Evolutionary conservation across 371 early-diverging fungal species (phyloP).

Genomic region (Apophysomyces elegans): DNA sequence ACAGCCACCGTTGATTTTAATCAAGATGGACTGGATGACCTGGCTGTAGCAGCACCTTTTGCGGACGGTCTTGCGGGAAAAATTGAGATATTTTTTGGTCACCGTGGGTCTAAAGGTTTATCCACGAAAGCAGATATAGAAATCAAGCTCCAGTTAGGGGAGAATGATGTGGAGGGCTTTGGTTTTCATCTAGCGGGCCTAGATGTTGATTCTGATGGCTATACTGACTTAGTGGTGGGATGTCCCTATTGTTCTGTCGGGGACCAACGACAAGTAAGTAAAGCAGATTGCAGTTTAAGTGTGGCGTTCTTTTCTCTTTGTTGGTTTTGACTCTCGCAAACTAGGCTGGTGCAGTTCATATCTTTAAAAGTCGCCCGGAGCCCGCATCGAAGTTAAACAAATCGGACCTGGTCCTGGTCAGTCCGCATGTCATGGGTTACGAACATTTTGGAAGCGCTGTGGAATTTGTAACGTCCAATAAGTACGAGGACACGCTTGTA

Average conservation of each 20-base stretch:
- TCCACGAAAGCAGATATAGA: slow-evolving; percentile 39
- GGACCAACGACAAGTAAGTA: slow-evolving; percentile 35
- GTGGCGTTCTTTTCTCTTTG: background rate
- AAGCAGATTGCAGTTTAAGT: slow-evolving; percentile 9
- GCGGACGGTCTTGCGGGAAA: slow-evolving; percentile 32
- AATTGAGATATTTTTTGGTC: slow-evolving; percentile 79
- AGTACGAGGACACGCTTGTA: slow-evolving; percentile 17
- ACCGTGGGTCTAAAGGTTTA: slow-evolving; percentile 42
- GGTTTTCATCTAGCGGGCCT: slow-evolving; percentile 61
- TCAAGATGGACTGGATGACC: slow-evolving; percentile 85
- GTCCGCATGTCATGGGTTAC: slow-evolving; percentile 24
- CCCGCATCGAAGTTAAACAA: slow-evolving; percentile 14
- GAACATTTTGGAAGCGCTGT: slow-evolving; percentile 46
- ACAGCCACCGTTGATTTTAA: slow-evolving; percentile 80
- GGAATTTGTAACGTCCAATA: slow-evolving; percentile 7
- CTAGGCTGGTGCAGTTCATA: slow-evolving; percentile 38
- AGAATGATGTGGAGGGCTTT: slow-evolving; percentile 41
- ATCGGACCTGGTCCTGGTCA: slow-evolving; percentile 24
- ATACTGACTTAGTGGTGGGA: slow-evolving; percentile 69
- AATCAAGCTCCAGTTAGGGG: slow-evolving; percentile 33
- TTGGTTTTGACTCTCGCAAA: slow-evolving; percentile 2
- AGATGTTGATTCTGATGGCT: slow-evolving; percentile 74
- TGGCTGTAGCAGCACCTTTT: slow-evolving; percentile 80
- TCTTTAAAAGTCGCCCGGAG: slow-evolving; percentile 23
- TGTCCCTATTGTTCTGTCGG: slow-evolving; percentile 60